Evolutionary conservation across 1,139 yeast species (phyloP), one percentile per base, ranked within the genome.

Genomic region (Zhuliangozyma parablackwelliae): DNA sequence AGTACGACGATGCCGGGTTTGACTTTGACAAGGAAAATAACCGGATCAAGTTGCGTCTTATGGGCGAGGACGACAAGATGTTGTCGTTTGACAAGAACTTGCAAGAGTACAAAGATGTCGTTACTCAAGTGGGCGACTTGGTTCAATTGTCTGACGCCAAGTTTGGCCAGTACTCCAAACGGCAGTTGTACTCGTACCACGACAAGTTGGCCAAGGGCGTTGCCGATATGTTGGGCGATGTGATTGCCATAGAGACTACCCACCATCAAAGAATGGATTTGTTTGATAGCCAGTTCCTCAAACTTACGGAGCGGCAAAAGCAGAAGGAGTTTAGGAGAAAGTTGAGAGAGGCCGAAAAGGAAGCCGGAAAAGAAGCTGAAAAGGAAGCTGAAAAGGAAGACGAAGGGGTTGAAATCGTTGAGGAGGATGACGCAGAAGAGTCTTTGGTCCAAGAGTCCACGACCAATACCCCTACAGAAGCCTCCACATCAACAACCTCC

Each of bases 1-100:
- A 67, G 38, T 78, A 58, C 47, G 69, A 65, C 6, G 61, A 59
- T 3, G 60, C 61, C 28, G 70, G 65, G 0, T 53, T 77, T 28
- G 72, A 76, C 48, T 78, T 73, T 47, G 78, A 75, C 34, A 65
- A 65, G 42, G 80, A 75, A 44, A 65, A 69, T 40, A 65, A 64
- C 36, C 64, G 69, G 41, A 48, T 72, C 31, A 67, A 67, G 40
- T 36, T 53, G 31, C 51, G 60, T 41, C 40, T 65, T 24, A 39
- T 52, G 56, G 32, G 59, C 46, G 46, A 61, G 49, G 63, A 63
- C 10, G 72, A 72, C 29, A 60, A 58, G 20, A 53, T 68, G 39
- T 49, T 62, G 35, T 54, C 52, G 2, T 57, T 71, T 35, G 71
- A 71, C 26, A 53, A 46, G 33, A 54, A 57, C 16, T 55, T 75